Evolutionary conservation across 1,139 yeast genomes (phyloP), one percentile per base, ranked within the genome.

Genomic region (Hansenula lynferdii): DNA sequence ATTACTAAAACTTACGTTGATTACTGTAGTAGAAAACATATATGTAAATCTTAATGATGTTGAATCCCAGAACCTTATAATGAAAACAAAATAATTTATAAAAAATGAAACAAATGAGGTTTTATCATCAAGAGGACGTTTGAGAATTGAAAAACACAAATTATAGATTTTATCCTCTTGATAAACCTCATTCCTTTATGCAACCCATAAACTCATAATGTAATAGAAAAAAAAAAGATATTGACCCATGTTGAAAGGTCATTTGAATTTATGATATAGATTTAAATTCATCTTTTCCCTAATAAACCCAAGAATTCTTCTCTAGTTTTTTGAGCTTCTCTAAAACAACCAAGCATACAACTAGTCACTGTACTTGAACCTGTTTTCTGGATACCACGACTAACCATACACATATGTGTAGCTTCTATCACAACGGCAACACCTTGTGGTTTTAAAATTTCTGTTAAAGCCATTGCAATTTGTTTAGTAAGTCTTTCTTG

Each of bases 391-490:
- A 92, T 89, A 36, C 99, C 99, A 58, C 99, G 77, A 62, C 95
- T 87, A 24, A 90, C 97, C 99, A 92, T 92, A 63, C 99, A 92
- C 98, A 94, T 92, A 60, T 92, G 99, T 9, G 94, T 79, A 21
- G 97, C 97, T 62, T 92, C 98, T 57, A 92, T 89, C 19, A 92
- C 97, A 29, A 92, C 98, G 0, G 97, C 98, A 12, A 92, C 98
- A 40, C 98, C 98, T 53, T 92, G 75, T 15, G 99, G 98, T 57
- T 84, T 82, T 53, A 92, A 70, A 44, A 90, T 85, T 56, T 89
- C 97, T 61, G 84, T 80, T 37, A 92, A 64, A 0, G 98, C 97
- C 85, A 89, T 86, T 31, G 98, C 97, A 40, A 92, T 90, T 61
- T 92, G 98, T 61, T 92, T 92, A 14, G 98, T 92, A 47, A 92